These are phyloP conservation scores for Kodamaea hsintzibuensis DNA, from an alignment of 805 yeast genomes.

Conservation along the genomic window DNA sequence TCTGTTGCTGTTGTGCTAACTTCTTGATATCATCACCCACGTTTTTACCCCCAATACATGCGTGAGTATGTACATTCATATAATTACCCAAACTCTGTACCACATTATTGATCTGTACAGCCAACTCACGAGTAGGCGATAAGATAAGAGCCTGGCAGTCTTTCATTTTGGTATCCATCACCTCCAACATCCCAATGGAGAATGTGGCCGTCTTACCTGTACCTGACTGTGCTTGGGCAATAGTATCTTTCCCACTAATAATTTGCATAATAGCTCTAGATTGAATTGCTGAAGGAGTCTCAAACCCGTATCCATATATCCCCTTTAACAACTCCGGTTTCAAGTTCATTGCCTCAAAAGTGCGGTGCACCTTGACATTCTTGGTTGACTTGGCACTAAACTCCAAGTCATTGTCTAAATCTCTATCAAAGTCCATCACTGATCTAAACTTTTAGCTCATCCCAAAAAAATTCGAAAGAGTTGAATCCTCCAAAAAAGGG, in stretches of 20 bases:
- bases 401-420: slow-evolving; percentile 57
- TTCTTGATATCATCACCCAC: slow-evolving; percentile 85
- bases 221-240: slow-evolving; percentile 89
- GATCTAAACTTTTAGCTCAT: not conserved
- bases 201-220: slow-evolving; percentile 91
- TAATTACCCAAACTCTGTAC: slow-evolving; percentile 86
- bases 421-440: slow-evolving; percentile 56
- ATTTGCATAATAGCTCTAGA: slow-evolving; percentile 79
- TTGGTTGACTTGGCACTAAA: slow-evolving; percentile 53
- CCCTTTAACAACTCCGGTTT: slow-evolving; percentile 45
- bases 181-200: slow-evolving; percentile 71
- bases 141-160: slow-evolving; percentile 90
- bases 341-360: slow-evolving; percentile 43
- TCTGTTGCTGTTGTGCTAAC: slow-evolving; percentile 82
- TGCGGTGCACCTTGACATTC: slow-evolving; percentile 53
- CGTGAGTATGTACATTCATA: slow-evolving; percentile 89
- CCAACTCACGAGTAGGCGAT: slow-evolving; percentile 98
- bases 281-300: slow-evolving; percentile 80
- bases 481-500: not conserved
- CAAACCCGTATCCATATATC: slow-evolving; percentile 79
- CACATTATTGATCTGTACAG: slow-evolving; percentile 93
- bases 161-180: slow-evolving; percentile 69
- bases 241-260: slow-evolving; percentile 66
- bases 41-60: slow-evolving; percentile 96
- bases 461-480: slow-evolving; percentile 1